Base-by-base conservation (phyloP, 192 early-diverging fungal genomes). In the Coemansia sp. region DNA sequence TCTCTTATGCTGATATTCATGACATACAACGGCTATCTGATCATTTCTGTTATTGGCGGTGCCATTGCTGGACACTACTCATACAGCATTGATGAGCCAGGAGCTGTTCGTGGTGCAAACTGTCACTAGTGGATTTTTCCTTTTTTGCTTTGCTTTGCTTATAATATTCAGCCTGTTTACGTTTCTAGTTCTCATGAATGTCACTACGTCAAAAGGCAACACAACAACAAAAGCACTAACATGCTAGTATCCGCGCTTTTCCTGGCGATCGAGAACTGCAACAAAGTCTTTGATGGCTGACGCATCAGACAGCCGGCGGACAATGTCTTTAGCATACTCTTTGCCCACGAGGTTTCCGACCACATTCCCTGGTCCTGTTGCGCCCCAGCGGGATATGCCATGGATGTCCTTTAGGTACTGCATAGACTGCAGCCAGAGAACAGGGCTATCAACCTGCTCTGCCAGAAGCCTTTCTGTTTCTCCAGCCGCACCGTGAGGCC, bases 391-490 rank as follows among this genome's bases (percentile, higher is more conserved):
- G 48, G 89, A 78, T 40, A 95, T 86, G 59, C 87, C 90, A 60
- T 89, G 89, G 37, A 28, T 49, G 60, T 88, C 84, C 59, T 92
- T 92, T 48, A 91, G 87, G 64, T 88, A 92, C 51, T 87, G 84
- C 63, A 94, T 88, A 55, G 91, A 93, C 45, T 89, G 85, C 37
- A 92, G 88, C 96, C 96, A 98, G 58, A 94, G 87, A 12, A 96
- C 92, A 3, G 95, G 92, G 12, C 87, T 81, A 59, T 90, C 91
- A 6, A 95, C 90, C 70, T 96, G 94, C 60, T 81, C 68, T 6
- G 88, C 88, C 21, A 98, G 77, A 33, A 92, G 73, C 15, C 72
- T 67, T 34, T 87, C 85, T 40, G 94, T 91, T 13, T 90, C 87
- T 10, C 70, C 72, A 0, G 83, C 84, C 34, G 66, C 49, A 37